Conservation (phyloP, 225 moss, liverwort and hornwort genomes). For the Climacium dendroides region DNA sequence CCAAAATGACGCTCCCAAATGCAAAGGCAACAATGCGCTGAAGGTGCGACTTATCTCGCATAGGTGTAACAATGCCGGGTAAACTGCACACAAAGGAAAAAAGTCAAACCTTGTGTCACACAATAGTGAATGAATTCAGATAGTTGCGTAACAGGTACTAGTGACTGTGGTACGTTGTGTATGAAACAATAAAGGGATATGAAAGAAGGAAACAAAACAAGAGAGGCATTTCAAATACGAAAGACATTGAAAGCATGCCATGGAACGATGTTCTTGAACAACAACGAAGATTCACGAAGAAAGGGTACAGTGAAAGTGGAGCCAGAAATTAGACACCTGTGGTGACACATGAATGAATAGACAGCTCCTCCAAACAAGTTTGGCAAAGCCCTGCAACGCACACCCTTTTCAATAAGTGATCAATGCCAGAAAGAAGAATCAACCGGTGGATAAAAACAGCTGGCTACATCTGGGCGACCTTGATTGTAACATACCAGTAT, state of each 20-base stretch:
- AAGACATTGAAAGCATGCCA: background rate
- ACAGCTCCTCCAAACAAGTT: conserved; percentile 98
- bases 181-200: background rate
- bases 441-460: background rate
- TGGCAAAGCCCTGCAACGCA: conserved; percentile 64
- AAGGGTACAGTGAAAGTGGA: background rate
- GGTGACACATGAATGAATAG: conserved; percentile 99
- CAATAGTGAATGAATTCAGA: background rate
- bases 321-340: conserved; percentile 39
- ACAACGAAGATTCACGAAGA: background rate
- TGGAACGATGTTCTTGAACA: background rate
- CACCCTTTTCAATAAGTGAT: background rate
- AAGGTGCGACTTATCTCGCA: conserved; percentile 69
- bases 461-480: background rate
- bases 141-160: background rate
- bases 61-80: conserved; percentile 85
- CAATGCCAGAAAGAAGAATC: background rate
- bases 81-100: conserved; percentile 32
- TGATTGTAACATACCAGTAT: background rate
- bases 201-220: background rate
- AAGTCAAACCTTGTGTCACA: background rate
- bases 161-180: background rate
- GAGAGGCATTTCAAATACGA: background rate
- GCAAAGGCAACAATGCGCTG: conserved; percentile 54
- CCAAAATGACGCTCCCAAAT: conserved; percentile 60